Evolutionary conservation across 257 asterid species (phyloP).

Genomic region (Rehmannia glutinosa): DNA sequence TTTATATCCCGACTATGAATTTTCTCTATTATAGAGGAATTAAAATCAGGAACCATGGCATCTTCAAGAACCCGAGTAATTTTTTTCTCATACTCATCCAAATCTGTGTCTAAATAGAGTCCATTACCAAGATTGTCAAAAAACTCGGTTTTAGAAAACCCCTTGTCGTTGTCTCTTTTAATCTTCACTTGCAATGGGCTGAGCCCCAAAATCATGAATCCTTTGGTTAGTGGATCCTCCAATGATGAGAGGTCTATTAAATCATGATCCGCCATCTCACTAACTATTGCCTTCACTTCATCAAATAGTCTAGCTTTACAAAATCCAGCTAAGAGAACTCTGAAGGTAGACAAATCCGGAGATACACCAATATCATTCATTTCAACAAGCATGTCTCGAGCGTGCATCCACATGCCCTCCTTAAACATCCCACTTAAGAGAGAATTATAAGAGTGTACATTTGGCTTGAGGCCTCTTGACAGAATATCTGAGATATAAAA

Average conservation of each 20-base stretch:
- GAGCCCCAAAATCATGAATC: conserved; percentile 52
- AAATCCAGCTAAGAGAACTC: conserved; percentile 72
- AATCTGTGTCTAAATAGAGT: conserved; percentile 72
- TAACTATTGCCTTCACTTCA: conserved; percentile 49
- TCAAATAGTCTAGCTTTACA: conserved; percentile 62
- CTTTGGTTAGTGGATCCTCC: conserved; percentile 57
- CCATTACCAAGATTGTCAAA: conserved; percentile 92
- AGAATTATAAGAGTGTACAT: conserved; percentile 67
- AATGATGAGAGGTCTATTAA: conserved; percentile 32
- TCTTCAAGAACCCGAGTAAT: conserved; percentile 51
- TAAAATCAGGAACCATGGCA: conserved; percentile 67
- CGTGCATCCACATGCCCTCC: conserved; percentile 69
- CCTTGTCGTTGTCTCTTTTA: conserved; percentile 67
- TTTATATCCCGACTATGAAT: conserved; percentile 25
- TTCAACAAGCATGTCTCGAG: conserved; percentile 55
- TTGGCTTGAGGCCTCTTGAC: conserved; percentile 59
- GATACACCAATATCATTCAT: conserved; percentile 63
- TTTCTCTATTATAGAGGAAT: conserved; percentile 33
- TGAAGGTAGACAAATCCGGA: conserved; percentile 55
- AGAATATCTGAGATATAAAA: conserved; percentile 54
- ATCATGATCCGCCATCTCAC: conserved; percentile 49
- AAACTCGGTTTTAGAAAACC: conserved; percentile 55
- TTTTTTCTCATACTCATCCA: conserved; percentile 51
- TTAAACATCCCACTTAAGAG: conserved; percentile 66
- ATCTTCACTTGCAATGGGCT: conserved; percentile 60